Evolutionary conservation across 2,329 filamentous ascomycete species (phyloP), one percentile per base, ranked within the genome.

Genomic region (Cladorrhinum sp.): DNA sequence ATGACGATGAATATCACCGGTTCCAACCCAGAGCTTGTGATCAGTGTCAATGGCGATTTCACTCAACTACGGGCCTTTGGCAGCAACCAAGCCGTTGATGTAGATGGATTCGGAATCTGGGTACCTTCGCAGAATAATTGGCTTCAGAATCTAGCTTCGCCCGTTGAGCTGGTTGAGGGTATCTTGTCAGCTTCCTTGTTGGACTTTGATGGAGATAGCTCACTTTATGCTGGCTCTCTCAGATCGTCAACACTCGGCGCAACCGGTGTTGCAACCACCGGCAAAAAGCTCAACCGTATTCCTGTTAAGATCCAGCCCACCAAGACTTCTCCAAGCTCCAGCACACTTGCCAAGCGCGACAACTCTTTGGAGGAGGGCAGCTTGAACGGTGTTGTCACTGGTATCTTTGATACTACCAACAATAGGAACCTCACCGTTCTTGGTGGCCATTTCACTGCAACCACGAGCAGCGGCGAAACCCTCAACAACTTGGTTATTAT

Each of bases 61-160:
- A 82, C 84, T 16, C 79, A 86, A 57, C 85, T 96, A 63, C 82
- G 88, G 25, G 83, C 82, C 0, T 93, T 92, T 67, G 85, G 78
- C 36, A 79, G 79, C 64, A 87, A 87, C 65, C 73, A 80, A 6
- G 82, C 85, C 9, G 80, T 87, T 25, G 69, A 82, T 8, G 89
- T 87, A 0, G 75, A 85, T 55, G 92, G 93, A 1, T 92, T 99
- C 69, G 93, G 92, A 13, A 81, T 98, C 38, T 99, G 95, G 95
- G 88, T 98, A 7, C 91, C 91, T 2, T 96, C 92, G 2, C 81
- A 83, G 63, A 82, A 81, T 60, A 95, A 95, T 71, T 99, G 95
- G 95, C 80, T 99, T 16, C 86, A 92, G 70, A 95, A 96, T 66
- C 77, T 97, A 18, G 74, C 86, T 36, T 78, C 85, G 6, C 76